phyloP scores from a whole-genome alignment of 2,329 filamentous ascomycete species.

The Sporothrix brasiliensis region DNA sequence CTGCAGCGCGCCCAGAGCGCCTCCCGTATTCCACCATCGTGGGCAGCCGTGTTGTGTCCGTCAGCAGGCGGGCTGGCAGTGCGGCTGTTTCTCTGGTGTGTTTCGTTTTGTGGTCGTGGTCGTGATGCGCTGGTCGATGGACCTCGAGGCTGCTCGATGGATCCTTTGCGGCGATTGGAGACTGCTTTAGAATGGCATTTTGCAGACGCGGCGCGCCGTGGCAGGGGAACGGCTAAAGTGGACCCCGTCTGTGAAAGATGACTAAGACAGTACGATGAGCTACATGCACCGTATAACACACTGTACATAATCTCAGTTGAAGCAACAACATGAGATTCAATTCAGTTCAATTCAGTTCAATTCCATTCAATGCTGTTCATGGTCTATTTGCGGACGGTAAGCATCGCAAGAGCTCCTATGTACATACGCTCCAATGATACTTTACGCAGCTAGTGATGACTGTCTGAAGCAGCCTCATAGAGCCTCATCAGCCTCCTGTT shows the following conservation, averaged over 20 bases:
- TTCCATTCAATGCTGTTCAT: too few species aligned
- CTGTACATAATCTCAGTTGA: background rate
- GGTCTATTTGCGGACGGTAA: too few species aligned
- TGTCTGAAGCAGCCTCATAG: too few species aligned
- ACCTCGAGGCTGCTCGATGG: background rate
- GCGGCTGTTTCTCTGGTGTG: background rate
- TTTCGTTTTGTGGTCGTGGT: background rate
- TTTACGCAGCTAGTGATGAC: too few species aligned
- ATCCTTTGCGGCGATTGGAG: background rate
- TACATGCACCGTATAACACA: background rate
- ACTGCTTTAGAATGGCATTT: background rate
- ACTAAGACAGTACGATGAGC: background rate
- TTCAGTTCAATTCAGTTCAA: too few species aligned
- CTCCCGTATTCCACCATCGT: constrained; percentile 40
- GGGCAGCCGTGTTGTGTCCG: background rate
- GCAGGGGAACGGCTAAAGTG: background rate
- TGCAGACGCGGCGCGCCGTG: background rate
- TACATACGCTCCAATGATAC: too few species aligned
- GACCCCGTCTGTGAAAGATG: background rate
- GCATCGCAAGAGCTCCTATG: too few species aligned
- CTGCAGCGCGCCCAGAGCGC: constrained; percentile 51
- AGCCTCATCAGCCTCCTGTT: too few species aligned
- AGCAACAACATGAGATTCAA: too few species aligned
- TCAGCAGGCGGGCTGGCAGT: background rate
- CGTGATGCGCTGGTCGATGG: background rate